Evolutionary conservation across 2,329 filamentous ascomycete genomes (phyloP).

Genomic region (Botrytis tulipae): DNA sequence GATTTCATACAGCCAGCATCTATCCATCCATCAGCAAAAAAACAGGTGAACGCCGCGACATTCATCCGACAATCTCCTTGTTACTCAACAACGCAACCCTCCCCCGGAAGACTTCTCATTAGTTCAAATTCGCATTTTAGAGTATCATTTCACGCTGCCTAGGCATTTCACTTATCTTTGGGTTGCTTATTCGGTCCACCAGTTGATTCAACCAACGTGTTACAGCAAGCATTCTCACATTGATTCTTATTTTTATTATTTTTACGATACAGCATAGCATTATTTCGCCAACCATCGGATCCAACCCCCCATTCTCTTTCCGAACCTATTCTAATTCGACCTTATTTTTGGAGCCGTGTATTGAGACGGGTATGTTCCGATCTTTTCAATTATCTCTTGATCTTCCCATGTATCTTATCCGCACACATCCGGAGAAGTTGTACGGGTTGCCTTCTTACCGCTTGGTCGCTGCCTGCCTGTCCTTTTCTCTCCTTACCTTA

Average conservation of each 20-base stretch:
- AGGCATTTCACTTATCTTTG: neutral
- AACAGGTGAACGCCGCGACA: slow-evolving; percentile 2
- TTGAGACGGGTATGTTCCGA: slow-evolving; percentile 11
- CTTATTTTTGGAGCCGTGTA: slow-evolving; percentile 14
- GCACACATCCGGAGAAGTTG: neutral
- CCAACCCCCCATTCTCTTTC: slow-evolving; percentile 3
- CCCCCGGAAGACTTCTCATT: slow-evolving; percentile 1
- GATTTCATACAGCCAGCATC: neutral
- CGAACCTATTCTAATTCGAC: neutral
- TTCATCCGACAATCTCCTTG: slow-evolving; percentile 12
- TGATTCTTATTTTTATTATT: slow-evolving; percentile 1
- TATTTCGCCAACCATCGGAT: slow-evolving; percentile 9
- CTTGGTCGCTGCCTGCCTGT: slow-evolving; percentile 12
- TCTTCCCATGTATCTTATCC: slow-evolving; percentile 2
- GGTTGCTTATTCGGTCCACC: slow-evolving; percentile 10
- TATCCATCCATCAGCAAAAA: neutral
- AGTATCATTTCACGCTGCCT: slow-evolving; percentile 6
- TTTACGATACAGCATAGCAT: slow-evolving; percentile 12
- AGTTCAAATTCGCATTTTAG: neutral
- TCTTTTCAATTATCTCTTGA: neutral
- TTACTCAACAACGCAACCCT: neutral
- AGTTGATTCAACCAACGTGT: slow-evolving; percentile 12
- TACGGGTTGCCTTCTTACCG: neutral
- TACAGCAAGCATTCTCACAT: slow-evolving; percentile 13
- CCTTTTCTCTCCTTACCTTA: neutral